A percentile compares a stretch with the other conserved stretches of the same genome.
Evolutionary conservation across 805 yeast genomes (phyloP).

Genomic region (Cyberlindnera maritima): DNA sequence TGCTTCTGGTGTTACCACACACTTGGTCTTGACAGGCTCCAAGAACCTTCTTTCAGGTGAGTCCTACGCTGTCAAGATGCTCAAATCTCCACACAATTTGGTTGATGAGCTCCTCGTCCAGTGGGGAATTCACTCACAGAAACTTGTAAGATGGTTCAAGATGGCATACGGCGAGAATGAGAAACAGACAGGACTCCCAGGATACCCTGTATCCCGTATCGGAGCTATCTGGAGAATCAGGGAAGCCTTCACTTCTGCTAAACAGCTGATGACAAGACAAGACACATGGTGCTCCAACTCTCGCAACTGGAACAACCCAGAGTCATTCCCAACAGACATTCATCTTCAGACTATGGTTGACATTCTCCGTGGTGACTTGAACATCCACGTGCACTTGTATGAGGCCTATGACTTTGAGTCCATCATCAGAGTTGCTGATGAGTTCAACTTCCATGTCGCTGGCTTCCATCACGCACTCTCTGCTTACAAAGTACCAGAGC

Average conservation of each 20-base stretch:
- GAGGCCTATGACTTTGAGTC: slow-evolving; percentile 12
- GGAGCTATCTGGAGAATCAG: slow-evolving; percentile 10
- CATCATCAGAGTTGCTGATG: slow-evolving; percentile 9
- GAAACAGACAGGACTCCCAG: slow-evolving; percentile 8
- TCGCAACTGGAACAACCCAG: slow-evolving; percentile 2
- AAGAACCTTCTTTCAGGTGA: slow-evolving; percentile 9
- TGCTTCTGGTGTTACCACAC: slow-evolving; percentile 10
- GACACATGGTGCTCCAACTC: slow-evolving; percentile 2
- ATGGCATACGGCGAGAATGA: slow-evolving; percentile 12
- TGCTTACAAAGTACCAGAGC: slow-evolving; percentile 7
- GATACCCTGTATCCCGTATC: slow-evolving; percentile 8
- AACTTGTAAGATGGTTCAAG: slow-evolving; percentile 10
- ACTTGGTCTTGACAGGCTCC: slow-evolving; percentile 7
- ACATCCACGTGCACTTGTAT: slow-evolving; percentile 6
- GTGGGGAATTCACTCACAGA: slow-evolving; percentile 1
- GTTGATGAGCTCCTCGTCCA: slow-evolving; percentile 10
- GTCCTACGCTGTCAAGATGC: slow-evolving; percentile 9
- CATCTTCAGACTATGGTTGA: slow-evolving; percentile 4
- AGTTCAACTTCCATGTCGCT: slow-evolving; percentile 5
- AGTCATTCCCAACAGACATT: slow-evolving; percentile 4
- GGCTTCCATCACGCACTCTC: slow-evolving; percentile 9
- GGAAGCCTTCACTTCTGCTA: slow-evolving; percentile 7
- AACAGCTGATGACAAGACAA: slow-evolving; percentile 1
- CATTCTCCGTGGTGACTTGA: slow-evolving; percentile 9
- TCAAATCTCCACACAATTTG: slow-evolving; percentile 5